A percentile compares a stretch with the other conserved stretches of the same genome.
These are phyloP conservation scores for Pythium brassicae DNA, from an alignment of 352 stramenopile genomes.

Conservation along the genomic window DNA sequence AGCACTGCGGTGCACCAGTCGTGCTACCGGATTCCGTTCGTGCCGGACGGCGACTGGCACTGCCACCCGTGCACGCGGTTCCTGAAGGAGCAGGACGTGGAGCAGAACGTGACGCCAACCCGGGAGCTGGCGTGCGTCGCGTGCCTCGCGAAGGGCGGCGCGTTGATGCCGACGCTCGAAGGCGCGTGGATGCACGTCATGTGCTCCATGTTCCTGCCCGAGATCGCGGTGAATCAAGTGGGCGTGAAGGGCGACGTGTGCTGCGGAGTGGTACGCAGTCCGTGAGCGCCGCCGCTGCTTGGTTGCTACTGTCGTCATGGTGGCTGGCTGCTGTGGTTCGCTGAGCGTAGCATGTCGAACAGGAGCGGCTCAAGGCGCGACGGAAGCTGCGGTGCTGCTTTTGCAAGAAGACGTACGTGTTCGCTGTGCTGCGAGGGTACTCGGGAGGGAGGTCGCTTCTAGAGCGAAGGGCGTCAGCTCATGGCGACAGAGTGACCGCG, in stretches of 20 bases:
- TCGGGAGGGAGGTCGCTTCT: too few species aligned
- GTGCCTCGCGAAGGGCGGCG: slow-evolving; percentile 48
- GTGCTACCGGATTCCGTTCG: slow-evolving; percentile 63
- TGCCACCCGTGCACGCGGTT: slow-evolving; percentile 65
- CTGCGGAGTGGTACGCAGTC: slow-evolving; percentile 35
- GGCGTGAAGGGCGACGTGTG: slow-evolving; percentile 51
- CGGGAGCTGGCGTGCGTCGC: slow-evolving; percentile 52
- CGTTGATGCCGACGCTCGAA: slow-evolving; percentile 40
- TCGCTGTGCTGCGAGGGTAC: too few species aligned
- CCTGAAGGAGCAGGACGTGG: slow-evolving; percentile 31
- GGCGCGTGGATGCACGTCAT: slow-evolving; percentile 71
- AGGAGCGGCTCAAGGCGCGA: slow-evolving; percentile 48
- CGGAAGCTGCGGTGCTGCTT: slow-evolving; percentile 68
- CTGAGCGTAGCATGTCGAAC: too few species aligned
- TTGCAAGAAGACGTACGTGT: slow-evolving; percentile 54
- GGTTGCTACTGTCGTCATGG: too few species aligned
- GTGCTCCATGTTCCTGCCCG: slow-evolving; percentile 78
- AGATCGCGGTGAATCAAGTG: slow-evolving; percentile 45
- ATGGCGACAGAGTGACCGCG: neutral
- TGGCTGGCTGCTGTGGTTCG: too few species aligned
- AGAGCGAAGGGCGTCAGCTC: neutral
- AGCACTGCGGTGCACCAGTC: slow-evolving; percentile 70
- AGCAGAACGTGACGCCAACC: slow-evolving; percentile 42
- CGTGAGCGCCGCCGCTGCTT: too few species aligned
- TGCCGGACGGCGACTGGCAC: slow-evolving; percentile 76